phyloP scores from a whole-genome alignment of 129 eudicot genomes.

The Tanacetum coccineum region DNA sequence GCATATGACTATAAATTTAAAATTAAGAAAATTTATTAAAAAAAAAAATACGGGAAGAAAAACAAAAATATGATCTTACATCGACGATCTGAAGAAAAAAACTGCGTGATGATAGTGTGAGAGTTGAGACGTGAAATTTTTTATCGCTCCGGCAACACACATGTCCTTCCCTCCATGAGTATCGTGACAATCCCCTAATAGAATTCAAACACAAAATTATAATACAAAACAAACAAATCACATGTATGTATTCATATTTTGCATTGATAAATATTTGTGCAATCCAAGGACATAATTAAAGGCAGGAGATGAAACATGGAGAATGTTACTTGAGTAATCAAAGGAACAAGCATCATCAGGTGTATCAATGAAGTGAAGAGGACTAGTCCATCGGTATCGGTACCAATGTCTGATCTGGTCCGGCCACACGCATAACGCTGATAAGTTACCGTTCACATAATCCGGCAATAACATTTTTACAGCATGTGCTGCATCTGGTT shows the following conservation, averaged over 20 bases:
- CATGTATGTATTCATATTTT: neutral
- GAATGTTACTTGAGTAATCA: conserved; percentile 51
- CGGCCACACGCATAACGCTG: conserved; percentile 86
- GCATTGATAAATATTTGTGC: neutral
- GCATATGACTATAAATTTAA: too few relatives aligned
- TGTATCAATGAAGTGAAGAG: conserved; percentile 95
- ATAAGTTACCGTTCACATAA: conserved; percentile 64
- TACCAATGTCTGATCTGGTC: conserved; percentile 94
- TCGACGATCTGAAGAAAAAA: conserved; percentile 89
- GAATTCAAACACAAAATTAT: neutral
- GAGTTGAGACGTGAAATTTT: conserved; percentile 80
- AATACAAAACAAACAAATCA: neutral
- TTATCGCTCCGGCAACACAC: conserved; percentile 99
- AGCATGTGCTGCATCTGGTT: conserved; percentile 61
- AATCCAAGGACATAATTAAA: neutral
- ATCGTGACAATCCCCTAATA: conserved; percentile 89
- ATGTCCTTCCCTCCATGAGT: conserved; percentile 71
- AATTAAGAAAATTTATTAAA: too few relatives aligned
- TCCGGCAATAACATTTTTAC: conserved; percentile 88
- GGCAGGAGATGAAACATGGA: neutral
- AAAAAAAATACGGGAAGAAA: neutral
- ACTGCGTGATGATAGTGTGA: conserved; percentile 70
- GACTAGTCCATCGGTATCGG: conserved; percentile 80
- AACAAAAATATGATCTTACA: conserved; percentile 34
- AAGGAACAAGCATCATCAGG: conserved; percentile 84